phyloP scores from a whole-genome alignment of 306 rosid genomes.

The Prunus mongolica region DNA sequence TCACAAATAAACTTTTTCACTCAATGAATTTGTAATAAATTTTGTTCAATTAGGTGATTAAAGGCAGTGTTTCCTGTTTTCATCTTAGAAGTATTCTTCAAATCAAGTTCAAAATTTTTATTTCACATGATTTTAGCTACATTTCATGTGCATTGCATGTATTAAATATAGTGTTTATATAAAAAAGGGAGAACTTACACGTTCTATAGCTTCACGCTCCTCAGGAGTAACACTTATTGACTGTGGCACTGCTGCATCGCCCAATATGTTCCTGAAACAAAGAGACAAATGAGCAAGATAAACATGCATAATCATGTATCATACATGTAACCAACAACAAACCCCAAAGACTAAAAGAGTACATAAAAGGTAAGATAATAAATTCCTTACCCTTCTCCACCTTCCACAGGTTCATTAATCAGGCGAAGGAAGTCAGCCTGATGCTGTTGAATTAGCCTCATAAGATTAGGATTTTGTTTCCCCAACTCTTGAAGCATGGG shows the following conservation, averaged over 20 bases:
- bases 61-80: background rate
- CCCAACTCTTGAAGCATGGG: conserved; percentile 99
- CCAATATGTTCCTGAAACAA: conserved; percentile 55
- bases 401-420: conserved; percentile 85
- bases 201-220: conserved; percentile 89
- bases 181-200: conserved; percentile 51
- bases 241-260: conserved; percentile 66
- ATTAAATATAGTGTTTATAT: background rate
- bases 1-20: background rate
- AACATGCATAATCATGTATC: background rate
- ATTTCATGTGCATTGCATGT: background rate
- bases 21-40: background rate
- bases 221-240: conserved; percentile 78
- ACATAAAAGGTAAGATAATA: conserved; percentile 9
- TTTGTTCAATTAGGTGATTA: background rate
- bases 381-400: conserved; percentile 74
- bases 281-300: conserved; percentile 19
- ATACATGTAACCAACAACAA: no score
- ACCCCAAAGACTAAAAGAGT: background rate
- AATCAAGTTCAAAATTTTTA: background rate
- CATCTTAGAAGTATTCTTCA: background rate
- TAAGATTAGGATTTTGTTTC: conserved; percentile 91
- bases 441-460: conserved; percentile 84
- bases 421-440: conserved; percentile 85
- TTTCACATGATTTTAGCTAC: background rate